Evolutionary conservation across 73 alveolate species (phyloP).

Genomic region (Paramecium primaurelia): DNA sequence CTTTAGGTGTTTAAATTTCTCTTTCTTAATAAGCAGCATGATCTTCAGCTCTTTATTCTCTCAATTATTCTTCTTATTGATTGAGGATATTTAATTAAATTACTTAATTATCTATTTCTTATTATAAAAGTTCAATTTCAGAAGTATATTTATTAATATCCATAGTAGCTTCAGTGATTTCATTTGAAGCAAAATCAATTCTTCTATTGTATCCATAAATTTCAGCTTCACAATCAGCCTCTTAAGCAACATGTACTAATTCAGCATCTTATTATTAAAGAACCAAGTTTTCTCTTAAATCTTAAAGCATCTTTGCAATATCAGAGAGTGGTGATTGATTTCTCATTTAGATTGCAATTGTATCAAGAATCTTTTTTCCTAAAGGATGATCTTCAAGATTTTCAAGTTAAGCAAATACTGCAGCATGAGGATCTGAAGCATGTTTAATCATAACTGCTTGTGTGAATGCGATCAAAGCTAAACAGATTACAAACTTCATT

Average conservation of each 20-base stretch:
- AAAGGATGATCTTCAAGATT: conserved; percentile 35
- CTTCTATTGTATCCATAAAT: conserved; percentile 41
- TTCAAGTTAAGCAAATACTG: conserved; percentile 39
- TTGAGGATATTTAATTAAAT: neutral
- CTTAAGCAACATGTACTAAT: conserved; percentile 45
- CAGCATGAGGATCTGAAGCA: conserved; percentile 36
- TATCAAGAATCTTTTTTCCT: conserved; percentile 40
- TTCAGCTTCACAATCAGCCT: conserved; percentile 57
- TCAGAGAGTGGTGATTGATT: conserved; percentile 34
- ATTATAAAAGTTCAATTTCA: neutral
- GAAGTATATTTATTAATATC: conserved; percentile 7
- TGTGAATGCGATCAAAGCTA: conserved; percentile 1
- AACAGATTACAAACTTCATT: neutral
- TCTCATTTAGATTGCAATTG: conserved; percentile 41
- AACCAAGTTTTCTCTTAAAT: conserved; percentile 36
- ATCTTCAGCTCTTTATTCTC: conserved; percentile 48
- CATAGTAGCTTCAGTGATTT: conserved; percentile 44
- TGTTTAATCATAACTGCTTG: conserved; percentile 6
- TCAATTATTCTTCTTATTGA: conserved; percentile 29
- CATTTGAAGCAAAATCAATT: conserved; percentile 45
- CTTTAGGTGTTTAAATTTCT: conserved; percentile 31
- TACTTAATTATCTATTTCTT: neutral
- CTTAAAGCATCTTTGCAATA: conserved; percentile 43
- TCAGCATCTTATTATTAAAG: conserved; percentile 50
- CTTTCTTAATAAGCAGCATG: conserved; percentile 37